These are phyloP conservation scores for Cutaneotrichosporon sp. DNA, from an alignment of 1,284 basidiomycete species.

Conservation along the genomic window DNA sequence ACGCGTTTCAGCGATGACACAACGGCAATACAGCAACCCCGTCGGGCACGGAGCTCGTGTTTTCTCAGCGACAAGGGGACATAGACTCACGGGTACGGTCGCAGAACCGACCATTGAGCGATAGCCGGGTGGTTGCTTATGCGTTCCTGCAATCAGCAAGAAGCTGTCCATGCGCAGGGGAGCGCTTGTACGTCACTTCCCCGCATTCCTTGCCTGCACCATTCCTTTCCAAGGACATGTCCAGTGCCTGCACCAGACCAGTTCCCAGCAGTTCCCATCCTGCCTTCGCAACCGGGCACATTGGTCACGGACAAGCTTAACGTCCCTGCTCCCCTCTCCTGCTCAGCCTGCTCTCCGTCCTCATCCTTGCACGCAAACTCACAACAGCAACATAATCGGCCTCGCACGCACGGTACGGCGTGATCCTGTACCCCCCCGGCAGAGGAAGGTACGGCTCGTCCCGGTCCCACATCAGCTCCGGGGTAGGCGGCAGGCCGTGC, in stretches of 20 bases:
- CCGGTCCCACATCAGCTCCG: slow-evolving; percentile 5
- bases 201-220: no score
- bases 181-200: background rate
- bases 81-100: background rate
- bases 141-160: background rate
- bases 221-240: no score
- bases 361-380: background rate
- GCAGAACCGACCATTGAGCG: background rate
- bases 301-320: background rate
- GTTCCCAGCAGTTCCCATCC: no score
- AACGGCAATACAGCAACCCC: no score
- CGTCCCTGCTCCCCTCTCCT: background rate
- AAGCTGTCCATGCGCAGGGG: no score
- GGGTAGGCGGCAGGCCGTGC: background rate
- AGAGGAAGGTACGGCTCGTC: slow-evolving; percentile 4
- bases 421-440: background rate
- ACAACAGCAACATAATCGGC: slow-evolving; percentile 1
- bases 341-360: background rate
- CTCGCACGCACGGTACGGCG: slow-evolving; percentile 1
- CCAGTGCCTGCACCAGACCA: no score
- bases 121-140: background rate
- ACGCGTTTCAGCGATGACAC: no score
- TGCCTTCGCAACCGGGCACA: no score
- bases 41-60: no score
- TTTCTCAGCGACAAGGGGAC: background rate